Evolutionary conservation across 495 filamentous ascomycete species (phyloP).

Genomic region (Neurospora sp.): DNA sequence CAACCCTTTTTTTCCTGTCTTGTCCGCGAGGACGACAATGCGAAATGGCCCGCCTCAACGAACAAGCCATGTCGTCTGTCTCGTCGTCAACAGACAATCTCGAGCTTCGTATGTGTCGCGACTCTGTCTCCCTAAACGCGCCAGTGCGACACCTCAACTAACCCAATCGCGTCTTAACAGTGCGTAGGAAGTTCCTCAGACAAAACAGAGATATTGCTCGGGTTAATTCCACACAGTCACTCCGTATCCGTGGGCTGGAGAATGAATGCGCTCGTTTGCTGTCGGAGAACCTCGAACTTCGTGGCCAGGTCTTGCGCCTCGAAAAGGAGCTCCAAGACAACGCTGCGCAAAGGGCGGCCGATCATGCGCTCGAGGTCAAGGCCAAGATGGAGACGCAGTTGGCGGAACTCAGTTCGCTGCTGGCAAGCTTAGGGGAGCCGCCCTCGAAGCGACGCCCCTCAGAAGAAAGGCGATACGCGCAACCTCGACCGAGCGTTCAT

Average conservation of each 20-base stretch:
- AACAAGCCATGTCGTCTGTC: conserved; percentile 47
- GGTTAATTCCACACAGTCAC: conserved; percentile 81
- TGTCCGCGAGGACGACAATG: conserved; percentile 14
- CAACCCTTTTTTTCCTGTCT: background rate
- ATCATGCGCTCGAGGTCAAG: conserved; percentile 60
- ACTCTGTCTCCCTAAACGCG: background rate
- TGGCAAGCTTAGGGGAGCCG: conserved; percentile 50
- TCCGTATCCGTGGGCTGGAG: conserved; percentile 81
- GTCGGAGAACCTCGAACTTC: conserved; percentile 77
- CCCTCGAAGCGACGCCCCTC: conserved; percentile 29
- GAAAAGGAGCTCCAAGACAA: conserved; percentile 52
- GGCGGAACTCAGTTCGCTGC: conserved; percentile 52
- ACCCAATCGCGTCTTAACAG: conserved; percentile 30
- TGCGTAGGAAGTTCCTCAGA: conserved; percentile 75
- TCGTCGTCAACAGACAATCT: conserved; percentile 47
- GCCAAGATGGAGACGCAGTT: conserved; percentile 60
- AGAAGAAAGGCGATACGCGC: conserved; percentile 20
- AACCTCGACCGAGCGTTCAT: conserved; percentile 19
- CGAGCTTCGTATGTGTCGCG: conserved; percentile 60
- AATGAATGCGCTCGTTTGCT: conserved; percentile 73
- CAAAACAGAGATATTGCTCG: conserved; percentile 93
- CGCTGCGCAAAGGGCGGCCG: conserved; percentile 37
- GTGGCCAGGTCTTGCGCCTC: conserved; percentile 65
- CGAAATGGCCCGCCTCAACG: conserved; percentile 87
- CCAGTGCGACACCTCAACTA: background rate